phyloP scores from a whole-genome alignment of 2,329 filamentous ascomycete species.

The Aspergillus intermedius region DNA sequence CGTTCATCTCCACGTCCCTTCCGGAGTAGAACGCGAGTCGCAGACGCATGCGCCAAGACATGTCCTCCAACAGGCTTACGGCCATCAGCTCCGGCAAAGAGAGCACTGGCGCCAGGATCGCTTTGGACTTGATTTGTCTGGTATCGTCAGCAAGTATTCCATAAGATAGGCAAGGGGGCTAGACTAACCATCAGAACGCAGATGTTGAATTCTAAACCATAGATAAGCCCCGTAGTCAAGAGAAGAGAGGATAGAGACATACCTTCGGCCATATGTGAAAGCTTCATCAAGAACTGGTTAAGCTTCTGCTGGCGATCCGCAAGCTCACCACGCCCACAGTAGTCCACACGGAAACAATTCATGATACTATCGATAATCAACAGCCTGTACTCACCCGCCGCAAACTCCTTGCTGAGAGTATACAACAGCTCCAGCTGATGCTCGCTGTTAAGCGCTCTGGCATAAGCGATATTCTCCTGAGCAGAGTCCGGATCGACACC shows the following conservation, averaged over 20 bases:
- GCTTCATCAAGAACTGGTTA: conserved; percentile 57
- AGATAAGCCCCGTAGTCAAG: background rate
- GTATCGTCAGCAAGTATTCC: background rate
- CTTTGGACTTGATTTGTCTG: conserved; percentile 67
- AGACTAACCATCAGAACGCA: conserved; percentile 54
- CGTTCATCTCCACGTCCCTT: conserved; percentile 65
- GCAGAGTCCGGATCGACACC: conserved; percentile 53
- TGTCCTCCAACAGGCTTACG: conserved; percentile 62
- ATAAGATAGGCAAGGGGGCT: background rate
- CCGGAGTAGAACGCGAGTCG: conserved; percentile 59
- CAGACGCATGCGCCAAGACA: conserved; percentile 62
- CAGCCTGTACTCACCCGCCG: conserved; percentile 57
- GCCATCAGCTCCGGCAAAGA: conserved; percentile 62
- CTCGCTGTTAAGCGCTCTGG: conserved; percentile 60
- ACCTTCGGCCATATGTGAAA: conserved; percentile 61
- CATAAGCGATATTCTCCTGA: conserved; percentile 62
- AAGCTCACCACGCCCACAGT: conserved; percentile 59
- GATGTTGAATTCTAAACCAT: conserved; percentile 57
- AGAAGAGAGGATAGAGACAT: conserved; percentile 5
- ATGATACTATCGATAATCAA: conserved; percentile 65
- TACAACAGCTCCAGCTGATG: conserved; percentile 60
- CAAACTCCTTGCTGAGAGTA: conserved; percentile 55
- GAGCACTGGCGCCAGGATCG: conserved; percentile 60
- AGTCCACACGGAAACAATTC: conserved; percentile 63
- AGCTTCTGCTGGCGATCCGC: conserved; percentile 64